Conservation (phyloP, 2,329 filamentous ascomycete genomes). For the Aspergillus tamarii region DNA sequence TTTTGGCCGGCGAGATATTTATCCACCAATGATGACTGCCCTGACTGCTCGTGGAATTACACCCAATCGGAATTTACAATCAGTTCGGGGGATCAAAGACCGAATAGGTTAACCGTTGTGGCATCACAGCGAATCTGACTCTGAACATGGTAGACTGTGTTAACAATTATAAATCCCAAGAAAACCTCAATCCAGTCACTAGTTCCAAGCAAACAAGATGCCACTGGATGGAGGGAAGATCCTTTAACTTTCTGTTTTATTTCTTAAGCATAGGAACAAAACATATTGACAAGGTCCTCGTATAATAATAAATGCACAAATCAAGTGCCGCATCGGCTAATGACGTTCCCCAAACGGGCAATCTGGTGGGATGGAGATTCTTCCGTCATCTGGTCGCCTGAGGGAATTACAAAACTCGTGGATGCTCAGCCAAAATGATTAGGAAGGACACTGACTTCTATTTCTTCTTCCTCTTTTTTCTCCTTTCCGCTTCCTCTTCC, state of each 20-base stretch:
- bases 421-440: not conserved
- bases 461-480: not conserved
- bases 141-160: not conserved
- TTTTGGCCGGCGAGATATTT: constrained; percentile 2
- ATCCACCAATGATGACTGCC: constrained; percentile 10
- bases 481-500: not conserved
- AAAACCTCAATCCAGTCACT: not conserved
- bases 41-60: too few relatives aligned
- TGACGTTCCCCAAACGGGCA: constrained; percentile 9
- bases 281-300: not conserved
- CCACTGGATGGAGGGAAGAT: not conserved
- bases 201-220: not conserved
- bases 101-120: constrained; percentile 9
- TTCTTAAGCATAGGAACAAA: not conserved
- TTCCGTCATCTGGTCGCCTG: constrained; percentile 5
- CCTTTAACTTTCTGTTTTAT: not conserved
- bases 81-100: constrained; percentile 8
- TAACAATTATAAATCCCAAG: not conserved
- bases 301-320: constrained; percentile 6
- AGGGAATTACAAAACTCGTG: constrained; percentile 3
- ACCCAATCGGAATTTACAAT: not conserved
- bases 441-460: not conserved
- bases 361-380: constrained; percentile 9
- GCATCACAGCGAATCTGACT: not conserved
- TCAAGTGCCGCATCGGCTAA: constrained; percentile 15